Base-by-base conservation (phyloP, 2,329 filamentous ascomycete species). In the Microcyclosporella mali region DNA sequence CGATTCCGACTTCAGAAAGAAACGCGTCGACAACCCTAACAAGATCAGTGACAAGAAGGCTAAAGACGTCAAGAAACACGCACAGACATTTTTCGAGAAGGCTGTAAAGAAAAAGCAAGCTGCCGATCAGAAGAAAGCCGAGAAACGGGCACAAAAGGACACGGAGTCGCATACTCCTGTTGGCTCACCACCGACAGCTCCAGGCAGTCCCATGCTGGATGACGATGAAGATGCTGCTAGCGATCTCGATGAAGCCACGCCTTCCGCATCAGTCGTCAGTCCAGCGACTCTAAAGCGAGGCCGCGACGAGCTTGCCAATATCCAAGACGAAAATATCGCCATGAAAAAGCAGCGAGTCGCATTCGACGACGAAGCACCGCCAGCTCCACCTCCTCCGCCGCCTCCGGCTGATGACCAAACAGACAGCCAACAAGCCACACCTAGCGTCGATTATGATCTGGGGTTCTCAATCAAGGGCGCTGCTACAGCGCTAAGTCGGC, bases 1-100 rank as follows among this genome's bases (percentile, higher is more conserved):
- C 15, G 79, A 85, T 14, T 92, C 88, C 0, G 90, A 97, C 63
- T 95, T 86, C 69, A 94, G 94, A 64, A 84, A 90, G 59, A 79
- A 81, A 36, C 82, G 88, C n/a, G 88, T 95, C 8, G 76, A 79
- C 34, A 83, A 95, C 58, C 90, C 88, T 0, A 86, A 79, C 17
- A 78, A 77, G 37, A 82, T 95, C 51, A 78, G 76, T 19, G 77
- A 85, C 28, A 89, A 87, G 60, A 85, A 92, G 57, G 78, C 83
- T 56, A 83, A 82, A 60, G 87, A 88, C 51, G 79, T 95, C 46
- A 94, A 87, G 67, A 82, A 79, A 44, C 88, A 84, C 59, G 88
- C 89, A 45, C 83, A 85, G 50, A 82, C 88, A 38, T 97, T 84
- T 64, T 83, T 95, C 59, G 86, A 94, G 47, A 89, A 88, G 59